Base-by-base conservation (phyloP, 2,329 filamentous ascomycete species). In the Fusarium sp. region DNA sequence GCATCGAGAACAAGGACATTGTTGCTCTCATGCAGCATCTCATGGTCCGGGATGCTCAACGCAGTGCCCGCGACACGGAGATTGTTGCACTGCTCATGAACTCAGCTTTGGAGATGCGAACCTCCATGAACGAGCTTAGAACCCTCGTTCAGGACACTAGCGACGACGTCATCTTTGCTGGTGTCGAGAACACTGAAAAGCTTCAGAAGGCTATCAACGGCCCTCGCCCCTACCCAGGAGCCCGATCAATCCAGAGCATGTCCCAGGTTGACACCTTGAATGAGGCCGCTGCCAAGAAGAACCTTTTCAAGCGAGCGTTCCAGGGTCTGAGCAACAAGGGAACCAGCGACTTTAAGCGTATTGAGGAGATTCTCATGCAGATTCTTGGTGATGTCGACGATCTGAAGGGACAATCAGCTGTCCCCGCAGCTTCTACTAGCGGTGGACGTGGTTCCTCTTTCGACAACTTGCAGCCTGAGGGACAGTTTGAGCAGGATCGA, bases 21-120 rank as follows among this genome's bases (percentile, higher is more conserved):
- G 92, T 99, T 67, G 93, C 95, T 24, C 83, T 99, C 63, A 99
- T 99, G 96, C 95, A 99, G 76, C 96, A 99, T 79, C 89, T 99
- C 66, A 98, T 96, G 77, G 96, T 98, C 67, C 91, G 96, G 35
- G 96, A 99, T 81, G 96, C 95, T 40, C 95, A 98, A 80, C 90
- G 96, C 62, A 98, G 96, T 79, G 96, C 96, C 45, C 89, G 96
- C 44, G 96, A 99, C 74, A 98, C 96, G 0, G 96, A 99, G 79
- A 97, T 99, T 56, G 84, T 99, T 19, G 93, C 97, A 46, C 95
- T 96, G 1, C 87, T 99, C 32, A 96, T 99, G 64, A 91, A 95
- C 62, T 94, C 94, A 55, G 95, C 96, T 6, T 91, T 96, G 14
- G 96, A 99, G 80, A 98, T 98, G 94, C 93, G 95, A 68, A 96